These are phyloP conservation scores for Penicillium silybi DNA, from an alignment of 495 filamentous ascomycete species.

Conservation along the genomic window DNA sequence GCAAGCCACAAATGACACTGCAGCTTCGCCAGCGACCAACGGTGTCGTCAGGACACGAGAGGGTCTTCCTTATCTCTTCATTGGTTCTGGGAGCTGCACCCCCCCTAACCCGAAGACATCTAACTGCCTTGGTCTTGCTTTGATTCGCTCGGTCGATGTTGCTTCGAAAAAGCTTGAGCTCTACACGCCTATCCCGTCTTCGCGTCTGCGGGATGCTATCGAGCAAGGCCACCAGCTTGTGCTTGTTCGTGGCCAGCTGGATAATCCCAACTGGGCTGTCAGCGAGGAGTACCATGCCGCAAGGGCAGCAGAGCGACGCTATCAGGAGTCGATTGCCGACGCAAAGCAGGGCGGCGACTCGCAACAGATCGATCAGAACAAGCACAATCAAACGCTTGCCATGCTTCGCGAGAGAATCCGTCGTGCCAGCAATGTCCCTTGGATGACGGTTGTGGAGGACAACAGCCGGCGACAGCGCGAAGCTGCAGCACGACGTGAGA, in stretches of 20 bases:
- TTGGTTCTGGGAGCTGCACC: constrained; percentile 33
- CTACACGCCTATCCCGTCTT: constrained; percentile 43
- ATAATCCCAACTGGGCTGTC: constrained; percentile 50
- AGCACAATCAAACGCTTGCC: constrained; percentile 20
- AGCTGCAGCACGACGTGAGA: constrained; percentile 29
- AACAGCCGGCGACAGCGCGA: constrained; percentile 31
- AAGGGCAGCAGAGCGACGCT: constrained; percentile 34
- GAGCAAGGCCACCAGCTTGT: constrained; percentile 39
- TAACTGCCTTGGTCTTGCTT: constrained; percentile 48
- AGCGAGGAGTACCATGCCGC: constrained; percentile 44
- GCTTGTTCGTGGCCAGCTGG: constrained; percentile 50
- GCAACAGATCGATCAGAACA: constrained; percentile 6
- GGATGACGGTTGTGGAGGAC: constrained; percentile 45
- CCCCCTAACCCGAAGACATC: constrained; percentile 42
- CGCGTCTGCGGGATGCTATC: constrained; percentile 27
- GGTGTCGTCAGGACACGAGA: constrained; percentile 33
- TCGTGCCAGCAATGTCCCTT: constrained; percentile 42
- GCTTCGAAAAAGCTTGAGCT: constrained; percentile 39
- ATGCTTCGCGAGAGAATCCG: constrained; percentile 33
- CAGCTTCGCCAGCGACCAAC: constrained; percentile 9
- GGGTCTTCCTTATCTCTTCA: constrained; percentile 41
- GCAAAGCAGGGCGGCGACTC: constrained; percentile 21
- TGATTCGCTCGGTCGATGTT: constrained; percentile 46
- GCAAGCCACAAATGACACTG: not conserved
- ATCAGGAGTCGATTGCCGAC: constrained; percentile 21